These are phyloP conservation scores for Urochloa ruziziensis DNA, from an alignment of 176 grass and related monocot species.

Conservation along the genomic window DNA sequence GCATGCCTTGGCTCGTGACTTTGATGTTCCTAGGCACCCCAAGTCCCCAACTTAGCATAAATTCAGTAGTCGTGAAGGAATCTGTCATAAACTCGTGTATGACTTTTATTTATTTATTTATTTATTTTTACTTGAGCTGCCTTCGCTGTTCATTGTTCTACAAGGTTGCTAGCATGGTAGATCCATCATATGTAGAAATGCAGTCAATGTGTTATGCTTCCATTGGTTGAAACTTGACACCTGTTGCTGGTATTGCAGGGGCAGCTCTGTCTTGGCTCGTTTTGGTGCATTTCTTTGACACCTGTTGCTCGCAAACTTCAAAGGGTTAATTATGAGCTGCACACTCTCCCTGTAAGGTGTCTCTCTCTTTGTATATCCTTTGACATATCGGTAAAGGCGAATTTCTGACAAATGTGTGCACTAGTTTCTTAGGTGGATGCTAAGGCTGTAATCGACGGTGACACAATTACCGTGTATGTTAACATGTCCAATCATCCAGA, in stretches of 20 bases:
- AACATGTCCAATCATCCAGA: conserved; percentile 35
- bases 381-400: not conserved
- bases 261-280: conserved; percentile 4
- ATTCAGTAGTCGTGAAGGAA: not conserved
- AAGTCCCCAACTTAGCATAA: not conserved
- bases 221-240: not conserved
- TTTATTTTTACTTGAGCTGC: not conserved
- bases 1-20: not conserved
- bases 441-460: conserved; percentile 63
- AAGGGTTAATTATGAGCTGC: conserved; percentile 67
- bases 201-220: not conserved
- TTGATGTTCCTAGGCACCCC: not conserved
- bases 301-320: conserved; percentile 26
- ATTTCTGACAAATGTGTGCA: not conserved
- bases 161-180: not conserved
- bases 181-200: not conserved
- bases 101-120: no score
- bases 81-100: not conserved
- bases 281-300: not conserved
- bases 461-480: conserved; percentile 78
- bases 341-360: conserved; percentile 79
- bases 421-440: conserved; percentile 59
- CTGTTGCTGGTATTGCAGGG: not conserved
- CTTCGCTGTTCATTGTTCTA: not conserved
- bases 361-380: not conserved